phyloP scores from a whole-genome alignment of 176 grass and related monocot species.

The Microstegium vimineum region DNA sequence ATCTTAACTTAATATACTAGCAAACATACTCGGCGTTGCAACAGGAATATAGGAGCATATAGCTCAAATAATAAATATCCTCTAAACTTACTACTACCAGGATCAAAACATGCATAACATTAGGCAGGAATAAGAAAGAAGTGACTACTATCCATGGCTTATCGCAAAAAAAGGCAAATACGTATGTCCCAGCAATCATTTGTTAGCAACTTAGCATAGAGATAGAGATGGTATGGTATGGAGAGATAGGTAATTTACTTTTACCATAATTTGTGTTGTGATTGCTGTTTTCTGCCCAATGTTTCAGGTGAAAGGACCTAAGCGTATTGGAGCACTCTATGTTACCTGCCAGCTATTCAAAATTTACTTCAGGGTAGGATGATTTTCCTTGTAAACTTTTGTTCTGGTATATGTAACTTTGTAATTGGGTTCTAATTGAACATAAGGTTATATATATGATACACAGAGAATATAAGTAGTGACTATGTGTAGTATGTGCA shows the following conservation, averaged over 20 bases:
- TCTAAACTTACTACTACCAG: neutral
- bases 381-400: slow-evolving; percentile 7
- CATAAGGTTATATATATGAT: neutral
- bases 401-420: neutral
- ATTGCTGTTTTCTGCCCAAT: slow-evolving; percentile 16
- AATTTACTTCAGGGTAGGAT: slow-evolving; percentile 89
- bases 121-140: neutral
- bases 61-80: neutral
- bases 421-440: neutral
- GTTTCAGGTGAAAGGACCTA: slow-evolving; percentile 90
- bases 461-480: neutral
- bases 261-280: neutral
- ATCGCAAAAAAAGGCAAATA: neutral
- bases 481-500: neutral
- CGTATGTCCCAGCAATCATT: neutral
- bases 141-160: neutral
- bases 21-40: neutral
- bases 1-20: neutral
- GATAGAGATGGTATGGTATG: neutral
- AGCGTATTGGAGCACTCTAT: slow-evolving; percentile 88
- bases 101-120: neutral
- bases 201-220: neutral
- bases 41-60: neutral
- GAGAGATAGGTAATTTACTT: neutral
- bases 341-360: slow-evolving; percentile 96